Conservation (phyloP, 139 green algal genomes). For the Ostreobium quekettii region DNA sequence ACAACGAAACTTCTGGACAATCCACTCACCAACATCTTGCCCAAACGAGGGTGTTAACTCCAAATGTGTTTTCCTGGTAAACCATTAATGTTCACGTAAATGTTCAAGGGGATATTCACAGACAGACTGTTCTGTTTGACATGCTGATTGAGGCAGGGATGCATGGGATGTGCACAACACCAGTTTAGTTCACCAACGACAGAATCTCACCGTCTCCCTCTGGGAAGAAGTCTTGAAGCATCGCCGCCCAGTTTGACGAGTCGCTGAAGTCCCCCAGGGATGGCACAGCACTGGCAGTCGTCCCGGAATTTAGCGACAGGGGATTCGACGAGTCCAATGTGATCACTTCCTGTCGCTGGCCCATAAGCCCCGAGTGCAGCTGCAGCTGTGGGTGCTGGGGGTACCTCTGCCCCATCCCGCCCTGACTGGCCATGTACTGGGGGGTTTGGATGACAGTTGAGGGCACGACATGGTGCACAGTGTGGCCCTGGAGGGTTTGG, state of each 20-base stretch:
- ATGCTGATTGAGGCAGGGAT: too few relatives aligned
- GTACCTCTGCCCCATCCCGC: background rate
- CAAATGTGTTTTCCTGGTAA: too few relatives aligned
- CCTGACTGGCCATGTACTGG: background rate
- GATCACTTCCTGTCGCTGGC: background rate
- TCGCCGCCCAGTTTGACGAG: background rate
- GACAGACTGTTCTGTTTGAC: too few relatives aligned
- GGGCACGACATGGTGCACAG: background rate
- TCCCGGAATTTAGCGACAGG: background rate
- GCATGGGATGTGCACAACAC: too few relatives aligned
- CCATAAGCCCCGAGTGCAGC: background rate
- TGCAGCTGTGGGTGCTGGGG: background rate
- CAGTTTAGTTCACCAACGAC: too few relatives aligned
- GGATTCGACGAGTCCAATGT: background rate
- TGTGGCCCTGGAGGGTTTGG: background rate
- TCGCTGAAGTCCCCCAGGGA: background rate
- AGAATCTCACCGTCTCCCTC: background rate
- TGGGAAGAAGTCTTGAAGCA: constrained; percentile 10
- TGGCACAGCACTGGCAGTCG: background rate
- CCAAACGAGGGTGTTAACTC: too few relatives aligned
- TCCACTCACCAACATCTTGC: too few relatives aligned
- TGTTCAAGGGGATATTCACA: too few relatives aligned
- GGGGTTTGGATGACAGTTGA: constrained; percentile 14
- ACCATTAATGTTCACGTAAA: too few relatives aligned
- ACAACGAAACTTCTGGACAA: too few relatives aligned